These are phyloP conservation scores for Ceratocystis eucalypticola DNA, from an alignment of 2,329 filamentous ascomycete genomes.

Conservation along the genomic window DNA sequence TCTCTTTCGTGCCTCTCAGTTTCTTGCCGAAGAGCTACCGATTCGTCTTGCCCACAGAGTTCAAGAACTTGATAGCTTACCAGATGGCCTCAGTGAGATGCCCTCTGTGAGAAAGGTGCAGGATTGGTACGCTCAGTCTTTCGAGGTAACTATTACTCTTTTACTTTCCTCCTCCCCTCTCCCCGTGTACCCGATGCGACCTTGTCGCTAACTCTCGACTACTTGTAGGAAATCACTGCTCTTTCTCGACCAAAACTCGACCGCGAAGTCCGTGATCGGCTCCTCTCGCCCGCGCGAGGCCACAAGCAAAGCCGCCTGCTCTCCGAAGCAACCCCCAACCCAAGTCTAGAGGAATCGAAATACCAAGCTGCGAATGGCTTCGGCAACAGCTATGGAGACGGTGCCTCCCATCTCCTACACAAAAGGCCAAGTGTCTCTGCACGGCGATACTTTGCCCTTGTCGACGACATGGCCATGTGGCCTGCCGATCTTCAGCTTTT, in stretches of 20 bases:
- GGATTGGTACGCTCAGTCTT: constrained; percentile 98
- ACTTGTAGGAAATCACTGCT: constrained; percentile 72
- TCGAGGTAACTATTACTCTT: constrained; percentile 57
- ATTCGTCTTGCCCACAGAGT: constrained; percentile 94
- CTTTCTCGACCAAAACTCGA: constrained; percentile 65
- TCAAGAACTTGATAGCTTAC: constrained; percentile 79
- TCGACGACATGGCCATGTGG: constrained; percentile 89
- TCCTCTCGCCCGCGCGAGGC: constrained; percentile 53
- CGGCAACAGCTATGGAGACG: constrained; percentile 33
- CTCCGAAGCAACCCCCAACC: constrained; percentile 75
- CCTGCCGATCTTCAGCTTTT: constrained; percentile 88
- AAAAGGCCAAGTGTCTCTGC: constrained; percentile 38
- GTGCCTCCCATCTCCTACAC: constrained; percentile 33
- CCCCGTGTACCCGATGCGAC: constrained; percentile 4
- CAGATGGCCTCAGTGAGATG: constrained; percentile 96
- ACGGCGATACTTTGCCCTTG: constrained; percentile 77
- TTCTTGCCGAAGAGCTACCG: constrained; percentile 93
- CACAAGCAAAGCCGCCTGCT: constrained; percentile 54
- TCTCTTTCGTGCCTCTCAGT: constrained; percentile 92
- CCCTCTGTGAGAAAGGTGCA: constrained; percentile 87
- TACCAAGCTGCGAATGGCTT: constrained; percentile 48
- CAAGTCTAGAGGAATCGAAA: constrained; percentile 73
- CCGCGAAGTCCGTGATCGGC: constrained; percentile 60
- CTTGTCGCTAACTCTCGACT: background rate
- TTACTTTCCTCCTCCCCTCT: background rate